These are phyloP conservation scores for Westerdykella ornata DNA, from an alignment of 2,329 filamentous ascomycete species.

Conservation along the genomic window DNA sequence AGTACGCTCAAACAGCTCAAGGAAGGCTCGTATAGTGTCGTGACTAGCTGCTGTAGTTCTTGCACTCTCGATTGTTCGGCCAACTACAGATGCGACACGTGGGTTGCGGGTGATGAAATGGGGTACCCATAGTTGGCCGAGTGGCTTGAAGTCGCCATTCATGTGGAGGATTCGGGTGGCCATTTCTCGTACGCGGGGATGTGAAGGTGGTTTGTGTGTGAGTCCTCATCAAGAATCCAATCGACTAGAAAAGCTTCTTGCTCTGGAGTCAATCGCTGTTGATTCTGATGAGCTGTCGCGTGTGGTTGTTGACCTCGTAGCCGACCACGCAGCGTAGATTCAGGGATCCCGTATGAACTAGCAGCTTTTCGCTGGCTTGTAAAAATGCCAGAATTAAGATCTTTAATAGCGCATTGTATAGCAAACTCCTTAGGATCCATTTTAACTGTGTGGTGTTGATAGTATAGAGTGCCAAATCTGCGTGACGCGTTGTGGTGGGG, in stretches of 20 bases:
- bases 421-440: neutral
- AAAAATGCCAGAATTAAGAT: neutral
- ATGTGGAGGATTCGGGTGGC: neutral
- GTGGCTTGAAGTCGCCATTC: neutral
- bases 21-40: neutral
- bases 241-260: constrained; percentile 2
- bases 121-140: constrained; percentile 3
- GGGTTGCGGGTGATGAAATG: constrained; percentile 2
- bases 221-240: constrained; percentile 4
- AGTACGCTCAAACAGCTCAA: too few relatives aligned
- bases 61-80: neutral
- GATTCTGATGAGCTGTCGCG: constrained; percentile 1
- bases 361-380: neutral
- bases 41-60: neutral
- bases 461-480: too few relatives aligned
- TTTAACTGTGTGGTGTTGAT: neutral
- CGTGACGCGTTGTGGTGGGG: too few relatives aligned
- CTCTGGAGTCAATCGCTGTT: constrained; percentile 2
- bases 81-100: neutral
- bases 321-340: neutral
- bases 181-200: constrained; percentile 3
- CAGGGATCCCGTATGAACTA: neutral
- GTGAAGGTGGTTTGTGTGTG: neutral
- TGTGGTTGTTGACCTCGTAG: neutral
- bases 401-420: constrained; percentile 1